A percentile compares a stretch with the other conserved stretches of the same genome.
phyloP scores from a whole-genome alignment of 1,139 yeast genomes.

The Pichia sp. region DNA sequence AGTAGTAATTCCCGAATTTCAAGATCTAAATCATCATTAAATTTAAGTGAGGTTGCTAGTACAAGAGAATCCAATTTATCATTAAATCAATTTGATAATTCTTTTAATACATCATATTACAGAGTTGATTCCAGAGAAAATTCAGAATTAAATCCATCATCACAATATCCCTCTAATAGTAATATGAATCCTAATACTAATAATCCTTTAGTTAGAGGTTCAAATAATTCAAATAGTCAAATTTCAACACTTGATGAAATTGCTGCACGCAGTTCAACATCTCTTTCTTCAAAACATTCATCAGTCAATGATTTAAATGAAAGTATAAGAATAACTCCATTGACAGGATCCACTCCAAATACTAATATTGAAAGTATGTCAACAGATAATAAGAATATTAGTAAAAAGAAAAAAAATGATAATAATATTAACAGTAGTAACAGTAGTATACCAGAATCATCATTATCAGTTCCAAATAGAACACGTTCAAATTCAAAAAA shows the following conservation, averaged over 20 bases:
- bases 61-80: constrained; percentile 19
- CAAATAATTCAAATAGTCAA: not conserved
- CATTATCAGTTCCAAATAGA: not conserved
- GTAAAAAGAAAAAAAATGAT: not conserved
- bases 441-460: constrained; percentile 1
- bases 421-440: not conserved
- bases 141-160: not conserved
- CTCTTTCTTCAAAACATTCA: not conserved
- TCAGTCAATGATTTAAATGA: not conserved
- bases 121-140: not conserved
- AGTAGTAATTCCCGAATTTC: constrained; percentile 18
- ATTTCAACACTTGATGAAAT: constrained; percentile 7
- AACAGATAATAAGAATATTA: not conserved
- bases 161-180: not conserved
- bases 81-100: not conserved
- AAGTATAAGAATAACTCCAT: not conserved
- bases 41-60: constrained; percentile 28
- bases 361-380: not conserved
- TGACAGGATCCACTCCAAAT: not conserved
- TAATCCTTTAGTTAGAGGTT: no score
- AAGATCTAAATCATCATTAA: constrained; percentile 29
- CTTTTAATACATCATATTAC: not conserved
- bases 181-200: not conserved
- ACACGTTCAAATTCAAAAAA: constrained; percentile 9
- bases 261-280: constrained; percentile 3